A percentile compares a stretch with the other conserved stretches of the same genome.
These are phyloP conservation scores for Annulohypoxylon truncatum DNA, from an alignment of 2,329 filamentous ascomycete genomes.

Conservation along the genomic window DNA sequence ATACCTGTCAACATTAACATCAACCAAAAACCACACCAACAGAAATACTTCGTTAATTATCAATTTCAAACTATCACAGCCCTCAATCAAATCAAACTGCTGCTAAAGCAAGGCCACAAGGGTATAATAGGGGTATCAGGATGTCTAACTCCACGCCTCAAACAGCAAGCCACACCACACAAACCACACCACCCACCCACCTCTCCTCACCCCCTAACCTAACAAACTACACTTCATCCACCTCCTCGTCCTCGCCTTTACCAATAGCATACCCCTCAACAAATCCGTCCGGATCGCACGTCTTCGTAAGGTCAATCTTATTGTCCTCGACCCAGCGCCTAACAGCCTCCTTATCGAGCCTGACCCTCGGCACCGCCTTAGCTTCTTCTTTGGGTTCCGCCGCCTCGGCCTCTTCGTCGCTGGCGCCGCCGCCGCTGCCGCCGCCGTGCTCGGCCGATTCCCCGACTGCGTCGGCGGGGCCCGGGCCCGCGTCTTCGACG, in stretches of 20 bases:
- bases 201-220: background rate
- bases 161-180: too few species aligned
- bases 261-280: constrained; percentile 72
- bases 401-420: constrained; percentile 14
- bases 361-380: constrained; percentile 59
- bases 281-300: constrained; percentile 81
- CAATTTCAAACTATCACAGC: background rate
- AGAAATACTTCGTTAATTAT: too few species aligned
- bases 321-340: constrained; percentile 74
- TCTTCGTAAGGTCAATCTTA: constrained; percentile 70
- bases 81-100: background rate
- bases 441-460: background rate
- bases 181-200: background rate
- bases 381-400: constrained; percentile 45
- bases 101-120: background rate
- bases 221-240: constrained; percentile 27
- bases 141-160: too few species aligned
- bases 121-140: constrained; percentile 11
- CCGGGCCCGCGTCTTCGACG: constrained; percentile 59
- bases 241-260: constrained; percentile 50
- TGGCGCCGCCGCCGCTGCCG: background rate
- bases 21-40: too few species aligned
- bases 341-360: constrained; percentile 66
- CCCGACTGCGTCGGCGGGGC: background rate
- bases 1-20: too few species aligned